These are phyloP conservation scores for Byssochlamys sp. DNA, from an alignment of 2,329 filamentous ascomycete genomes.

Conservation along the genomic window DNA sequence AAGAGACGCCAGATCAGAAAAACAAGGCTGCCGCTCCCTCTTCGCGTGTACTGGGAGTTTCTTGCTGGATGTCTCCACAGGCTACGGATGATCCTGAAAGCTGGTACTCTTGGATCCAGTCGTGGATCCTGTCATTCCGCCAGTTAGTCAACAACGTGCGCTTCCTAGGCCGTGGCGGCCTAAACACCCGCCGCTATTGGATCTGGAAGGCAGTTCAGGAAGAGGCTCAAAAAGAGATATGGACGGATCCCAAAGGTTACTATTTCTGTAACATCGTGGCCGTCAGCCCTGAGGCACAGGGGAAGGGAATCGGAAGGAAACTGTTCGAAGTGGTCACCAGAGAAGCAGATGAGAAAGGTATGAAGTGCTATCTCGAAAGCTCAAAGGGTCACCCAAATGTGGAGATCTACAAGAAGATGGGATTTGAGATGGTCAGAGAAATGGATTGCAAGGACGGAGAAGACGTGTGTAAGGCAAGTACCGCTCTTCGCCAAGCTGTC, in stretches of 20 bases:
- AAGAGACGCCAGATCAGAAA: conserved; percentile 39
- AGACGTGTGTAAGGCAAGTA: conserved; percentile 42
- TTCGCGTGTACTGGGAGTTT: conserved; percentile 54
- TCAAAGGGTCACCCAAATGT: conserved; percentile 59
- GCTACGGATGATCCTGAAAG: conserved; percentile 39
- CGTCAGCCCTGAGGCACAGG: conserved; percentile 55
- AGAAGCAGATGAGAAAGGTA: conserved; percentile 54
- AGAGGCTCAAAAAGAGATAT: conserved; percentile 51
- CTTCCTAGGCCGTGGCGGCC: conserved; percentile 55
- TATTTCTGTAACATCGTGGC: conserved; percentile 71
- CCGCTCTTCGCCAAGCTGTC: background rate
- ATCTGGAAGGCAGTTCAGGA: conserved; percentile 63
- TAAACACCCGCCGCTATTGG: conserved; percentile 58
- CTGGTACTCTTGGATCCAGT: conserved; percentile 55
- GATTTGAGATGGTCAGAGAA: conserved; percentile 55
- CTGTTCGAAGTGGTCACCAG: conserved; percentile 56
- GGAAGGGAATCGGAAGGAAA: conserved; percentile 55
- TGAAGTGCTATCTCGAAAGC: conserved; percentile 62
- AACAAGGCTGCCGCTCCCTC: conserved; percentile 3
- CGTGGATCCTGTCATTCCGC: conserved; percentile 56
- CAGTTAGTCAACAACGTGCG: conserved; percentile 59
- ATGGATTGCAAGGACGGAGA: conserved; percentile 59
- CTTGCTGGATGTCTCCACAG: conserved; percentile 61
- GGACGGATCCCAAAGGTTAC: conserved; percentile 58
- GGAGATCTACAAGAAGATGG: conserved; percentile 60